These are phyloP conservation scores for Boletellus deceptivus DNA, from an alignment of 1,284 basidiomycete species.

Conservation along the genomic window DNA sequence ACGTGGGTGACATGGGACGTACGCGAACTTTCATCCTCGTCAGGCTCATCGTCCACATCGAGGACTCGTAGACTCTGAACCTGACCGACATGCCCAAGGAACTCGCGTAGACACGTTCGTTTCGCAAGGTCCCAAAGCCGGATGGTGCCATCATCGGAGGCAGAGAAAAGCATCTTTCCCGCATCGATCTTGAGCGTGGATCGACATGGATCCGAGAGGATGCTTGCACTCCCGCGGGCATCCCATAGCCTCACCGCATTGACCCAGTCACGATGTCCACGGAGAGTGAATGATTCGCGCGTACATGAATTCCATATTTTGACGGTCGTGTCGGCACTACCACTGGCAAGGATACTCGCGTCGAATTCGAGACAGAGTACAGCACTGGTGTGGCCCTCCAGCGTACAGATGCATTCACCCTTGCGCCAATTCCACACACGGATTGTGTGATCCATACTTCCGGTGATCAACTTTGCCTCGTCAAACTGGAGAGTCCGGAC, in stretches of 20 bases:
- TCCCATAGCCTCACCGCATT: conserved; percentile 96
- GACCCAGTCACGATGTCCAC: conserved; percentile 96
- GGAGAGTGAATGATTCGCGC: conserved; percentile 88
- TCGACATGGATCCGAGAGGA: conserved; percentile 37
- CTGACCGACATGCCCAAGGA: conserved; percentile 91
- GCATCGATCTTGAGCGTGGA: conserved; percentile 55
- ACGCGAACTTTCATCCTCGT: conserved; percentile 25
- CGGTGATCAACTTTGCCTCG: conserved; percentile 93
- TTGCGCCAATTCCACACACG: conserved; percentile 98
- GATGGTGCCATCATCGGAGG: conserved; percentile 92
- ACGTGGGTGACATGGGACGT: conserved; percentile 10
- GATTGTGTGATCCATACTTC: conserved; percentile 94
- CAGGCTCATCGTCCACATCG: conserved; percentile 53
- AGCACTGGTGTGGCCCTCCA: conserved; percentile 90
- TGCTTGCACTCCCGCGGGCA: conserved; percentile 47
- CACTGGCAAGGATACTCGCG: conserved; percentile 87
- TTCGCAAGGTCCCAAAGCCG: conserved; percentile 90
- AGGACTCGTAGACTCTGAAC: conserved; percentile 90
- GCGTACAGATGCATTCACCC: conserved; percentile 84
- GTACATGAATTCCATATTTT: conserved; percentile 95
- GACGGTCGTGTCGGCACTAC: conserved; percentile 87
- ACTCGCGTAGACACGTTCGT: conserved; percentile 81
- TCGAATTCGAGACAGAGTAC: conserved; percentile 94
- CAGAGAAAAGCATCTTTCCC: conserved; percentile 95
- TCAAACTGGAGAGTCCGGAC: conserved; percentile 96